Conservation (phyloP, 331 rosid species). For the Erythrophleum ivorense region DNA sequence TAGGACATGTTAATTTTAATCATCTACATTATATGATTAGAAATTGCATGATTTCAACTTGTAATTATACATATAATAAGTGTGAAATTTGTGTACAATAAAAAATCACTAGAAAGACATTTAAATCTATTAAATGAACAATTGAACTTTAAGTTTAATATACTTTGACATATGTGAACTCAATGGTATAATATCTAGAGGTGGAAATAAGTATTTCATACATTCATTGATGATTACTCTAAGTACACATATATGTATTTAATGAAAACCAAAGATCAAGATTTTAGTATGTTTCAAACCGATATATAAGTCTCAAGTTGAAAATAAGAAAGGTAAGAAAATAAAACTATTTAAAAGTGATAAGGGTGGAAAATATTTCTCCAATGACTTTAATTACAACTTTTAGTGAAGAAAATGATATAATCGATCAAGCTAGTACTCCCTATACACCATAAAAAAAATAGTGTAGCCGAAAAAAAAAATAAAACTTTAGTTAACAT, state of each 20-base stretch:
- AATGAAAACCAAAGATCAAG: background rate
- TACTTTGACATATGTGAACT: background rate
- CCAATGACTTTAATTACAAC: background rate
- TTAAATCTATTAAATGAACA: background rate
- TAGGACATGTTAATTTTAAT: no score
- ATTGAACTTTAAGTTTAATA: background rate
- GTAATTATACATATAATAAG: background rate
- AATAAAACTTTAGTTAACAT: background rate
- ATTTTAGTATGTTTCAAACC: background rate
- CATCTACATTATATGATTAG: no score
- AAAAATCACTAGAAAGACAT: background rate
- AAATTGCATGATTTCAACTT: no score
- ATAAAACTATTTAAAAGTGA: background rate
- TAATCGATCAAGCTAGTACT: no score
- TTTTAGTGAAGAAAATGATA: background rate
- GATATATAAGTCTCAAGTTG: background rate
- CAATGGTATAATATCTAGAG: background rate
- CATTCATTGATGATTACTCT: background rate
- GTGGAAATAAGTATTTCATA: background rate
- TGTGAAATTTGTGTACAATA: background rate
- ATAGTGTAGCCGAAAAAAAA: background rate
- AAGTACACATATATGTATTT: background rate
- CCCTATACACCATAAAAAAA: background rate
- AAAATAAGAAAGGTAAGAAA: background rate
- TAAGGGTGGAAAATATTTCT: slow-evolving; percentile 9